phyloP scores from a whole-genome alignment of 78 protist species.

The Dictyostelium citrinum region DNA sequence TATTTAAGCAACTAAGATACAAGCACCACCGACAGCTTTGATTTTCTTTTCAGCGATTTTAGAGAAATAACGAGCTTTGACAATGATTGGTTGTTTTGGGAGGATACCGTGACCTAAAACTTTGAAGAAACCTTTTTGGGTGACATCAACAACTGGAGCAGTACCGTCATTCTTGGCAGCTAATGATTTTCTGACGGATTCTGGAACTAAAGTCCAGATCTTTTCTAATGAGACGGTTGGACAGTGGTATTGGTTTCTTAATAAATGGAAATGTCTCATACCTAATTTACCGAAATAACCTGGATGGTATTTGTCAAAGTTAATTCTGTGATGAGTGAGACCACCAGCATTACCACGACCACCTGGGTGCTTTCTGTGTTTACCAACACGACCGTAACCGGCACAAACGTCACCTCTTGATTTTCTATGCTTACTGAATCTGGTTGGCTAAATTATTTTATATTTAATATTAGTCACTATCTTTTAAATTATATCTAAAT shows the following conservation, averaged over 20 bases:
- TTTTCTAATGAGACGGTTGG: constrained; percentile 97
- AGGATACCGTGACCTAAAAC: constrained; percentile 98
- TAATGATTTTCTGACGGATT: constrained; percentile 57
- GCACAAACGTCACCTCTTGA: constrained; percentile 83
- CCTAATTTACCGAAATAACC: constrained; percentile 99
- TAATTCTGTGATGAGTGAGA: constrained; percentile 97
- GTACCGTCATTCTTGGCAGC: constrained; percentile 71
- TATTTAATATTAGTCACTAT: neutral
- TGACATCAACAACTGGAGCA: constrained; percentile 98
- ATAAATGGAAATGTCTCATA: constrained; percentile 97
- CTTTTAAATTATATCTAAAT: no score
- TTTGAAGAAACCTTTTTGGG: constrained; percentile 94
- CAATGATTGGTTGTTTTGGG: constrained; percentile 96
- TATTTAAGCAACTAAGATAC: constrained; percentile 94
- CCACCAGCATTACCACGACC: constrained; percentile 99
- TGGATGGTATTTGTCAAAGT: constrained; percentile 98
- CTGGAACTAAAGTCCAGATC: constrained; percentile 95
- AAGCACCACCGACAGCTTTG: constrained; percentile 97
- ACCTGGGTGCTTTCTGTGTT: constrained; percentile 99
- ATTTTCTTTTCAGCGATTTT: constrained; percentile 98
- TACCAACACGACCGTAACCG: constrained; percentile 91
- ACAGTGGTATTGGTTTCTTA: constrained; percentile 79
- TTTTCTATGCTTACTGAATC: constrained; percentile 79
- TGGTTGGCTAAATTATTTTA: constrained; percentile 71
- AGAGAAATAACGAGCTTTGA: constrained; percentile 97